phyloP scores from a whole-genome alignment of 306 rosid genomes.

The Sphenostylis stenocarpa region DNA sequence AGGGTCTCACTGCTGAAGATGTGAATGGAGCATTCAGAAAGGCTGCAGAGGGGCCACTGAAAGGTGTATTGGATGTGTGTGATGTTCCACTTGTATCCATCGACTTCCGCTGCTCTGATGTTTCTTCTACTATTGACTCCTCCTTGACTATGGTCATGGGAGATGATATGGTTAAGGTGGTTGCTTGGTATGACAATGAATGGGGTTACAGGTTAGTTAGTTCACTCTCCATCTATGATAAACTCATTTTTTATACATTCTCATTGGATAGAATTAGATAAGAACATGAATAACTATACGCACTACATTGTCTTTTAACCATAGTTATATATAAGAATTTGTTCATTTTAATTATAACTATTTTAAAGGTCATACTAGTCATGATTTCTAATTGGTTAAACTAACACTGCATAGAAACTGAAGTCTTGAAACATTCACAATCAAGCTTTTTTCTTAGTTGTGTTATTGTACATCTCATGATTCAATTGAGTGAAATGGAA shows the following conservation, averaged over 20 bases:
- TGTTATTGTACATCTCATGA: neutral
- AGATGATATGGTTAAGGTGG: constrained; percentile 98
- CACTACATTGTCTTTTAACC: no score
- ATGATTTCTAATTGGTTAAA: no score
- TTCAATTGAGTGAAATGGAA: neutral
- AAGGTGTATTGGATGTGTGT: constrained; percentile 90
- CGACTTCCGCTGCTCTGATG: constrained; percentile 90
- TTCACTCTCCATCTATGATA: neutral
- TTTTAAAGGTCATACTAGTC: no score
- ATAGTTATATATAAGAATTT: no score
- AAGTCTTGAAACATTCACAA: neutral
- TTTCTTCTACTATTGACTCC: constrained; percentile 89
- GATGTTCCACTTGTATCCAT: constrained; percentile 92
- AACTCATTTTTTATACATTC: neutral
- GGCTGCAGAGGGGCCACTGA: constrained; percentile 80
- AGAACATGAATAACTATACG: neutral
- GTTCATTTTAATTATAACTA: no score
- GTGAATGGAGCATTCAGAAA: constrained; percentile 94
- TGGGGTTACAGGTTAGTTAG: constrained; percentile 96
- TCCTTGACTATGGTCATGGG: constrained; percentile 99
- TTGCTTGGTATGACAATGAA: constrained; percentile 99
- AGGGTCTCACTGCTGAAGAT: constrained; percentile 86
- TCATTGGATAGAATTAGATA: neutral
- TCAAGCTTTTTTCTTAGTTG: neutral
- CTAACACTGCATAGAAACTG: neutral